Evolutionary conservation across 2,329 filamentous ascomycete genomes (phyloP).

Genomic region (Aspergillus novofumigatus): DNA sequence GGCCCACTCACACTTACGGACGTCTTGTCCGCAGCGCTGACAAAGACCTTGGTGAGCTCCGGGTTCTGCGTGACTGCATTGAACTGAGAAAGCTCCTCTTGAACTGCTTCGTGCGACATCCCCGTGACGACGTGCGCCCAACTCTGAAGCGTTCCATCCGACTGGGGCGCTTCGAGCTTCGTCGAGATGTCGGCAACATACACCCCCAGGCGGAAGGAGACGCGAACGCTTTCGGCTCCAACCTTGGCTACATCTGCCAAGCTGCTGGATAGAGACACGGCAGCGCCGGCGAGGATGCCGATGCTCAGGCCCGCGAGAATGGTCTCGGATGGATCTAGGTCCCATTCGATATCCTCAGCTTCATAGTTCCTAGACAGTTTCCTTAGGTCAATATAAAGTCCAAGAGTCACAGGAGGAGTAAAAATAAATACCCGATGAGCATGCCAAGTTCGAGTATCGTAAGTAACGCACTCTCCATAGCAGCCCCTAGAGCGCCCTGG

Average conservation of each 20-base stretch:
- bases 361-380: conserved; percentile 26
- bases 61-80: conserved; percentile 8
- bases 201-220: conserved; percentile 47
- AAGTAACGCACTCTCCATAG: conserved; percentile 46
- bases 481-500: conserved; percentile 38
- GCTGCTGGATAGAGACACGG: conserved; percentile 38
- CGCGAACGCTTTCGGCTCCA: conserved; percentile 42
- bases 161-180: conserved; percentile 38
- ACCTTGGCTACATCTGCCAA: conserved; percentile 38
- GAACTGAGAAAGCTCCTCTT: conserved; percentile 5
- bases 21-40: conserved; percentile 15
- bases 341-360: conserved; percentile 18
- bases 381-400: no score
- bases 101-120: conserved; percentile 4
- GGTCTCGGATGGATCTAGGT: conserved; percentile 20
- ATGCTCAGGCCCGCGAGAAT: conserved; percentile 42
- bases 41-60: conserved; percentile 15
- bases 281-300: conserved; percentile 43
- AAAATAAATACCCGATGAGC: conserved; percentile 41
- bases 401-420: no score
- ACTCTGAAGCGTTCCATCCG: conserved; percentile 8
- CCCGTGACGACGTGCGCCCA: conserved; percentile 11
- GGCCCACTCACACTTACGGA: conserved; percentile 23
- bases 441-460: conserved; percentile 38
- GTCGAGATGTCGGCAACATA: conserved; percentile 40